Conservation (phyloP, 176 grass and related monocot species). For the Oryza coarctata region DNA sequence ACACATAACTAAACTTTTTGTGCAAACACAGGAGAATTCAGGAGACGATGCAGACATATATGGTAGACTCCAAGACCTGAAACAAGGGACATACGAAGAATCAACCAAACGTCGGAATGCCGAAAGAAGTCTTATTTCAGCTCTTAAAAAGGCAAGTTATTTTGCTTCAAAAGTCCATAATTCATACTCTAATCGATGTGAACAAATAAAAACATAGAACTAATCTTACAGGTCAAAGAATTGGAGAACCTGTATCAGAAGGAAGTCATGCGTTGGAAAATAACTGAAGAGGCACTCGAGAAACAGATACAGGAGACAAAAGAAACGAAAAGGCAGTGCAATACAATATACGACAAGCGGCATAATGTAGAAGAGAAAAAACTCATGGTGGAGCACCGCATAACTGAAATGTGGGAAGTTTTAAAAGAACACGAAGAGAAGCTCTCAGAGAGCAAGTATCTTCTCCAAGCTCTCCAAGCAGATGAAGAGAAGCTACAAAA, state of each 20-base stretch:
- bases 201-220: not conserved
- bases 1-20: conserved; percentile 18
- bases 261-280: conserved; percentile 49
- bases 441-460: conserved; percentile 15
- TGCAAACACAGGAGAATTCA: conserved; percentile 33
- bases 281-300: conserved; percentile 35
- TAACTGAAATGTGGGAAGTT: conserved; percentile 34
- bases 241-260: conserved; percentile 39
- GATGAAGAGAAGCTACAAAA: conserved; percentile 43
- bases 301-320: conserved; percentile 45
- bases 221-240: conserved; percentile 45
- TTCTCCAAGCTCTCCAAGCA: conserved; percentile 31
- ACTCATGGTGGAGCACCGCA: conserved; percentile 19
- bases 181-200: not conserved
- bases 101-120: conserved; percentile 54
- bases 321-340: conserved; percentile 27
- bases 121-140: conserved; percentile 49
- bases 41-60: conserved; percentile 51
- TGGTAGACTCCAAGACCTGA: conserved; percentile 48
- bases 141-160: conserved; percentile 52
- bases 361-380: conserved; percentile 13
- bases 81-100: conserved; percentile 72
- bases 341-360: conserved; percentile 10
- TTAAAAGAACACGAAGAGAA: conserved; percentile 44
- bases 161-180: conserved; percentile 15